Evolutionary conservation across 1,284 basidiomycete genomes (phyloP).

Genomic region (Farysia itapuensis): DNA sequence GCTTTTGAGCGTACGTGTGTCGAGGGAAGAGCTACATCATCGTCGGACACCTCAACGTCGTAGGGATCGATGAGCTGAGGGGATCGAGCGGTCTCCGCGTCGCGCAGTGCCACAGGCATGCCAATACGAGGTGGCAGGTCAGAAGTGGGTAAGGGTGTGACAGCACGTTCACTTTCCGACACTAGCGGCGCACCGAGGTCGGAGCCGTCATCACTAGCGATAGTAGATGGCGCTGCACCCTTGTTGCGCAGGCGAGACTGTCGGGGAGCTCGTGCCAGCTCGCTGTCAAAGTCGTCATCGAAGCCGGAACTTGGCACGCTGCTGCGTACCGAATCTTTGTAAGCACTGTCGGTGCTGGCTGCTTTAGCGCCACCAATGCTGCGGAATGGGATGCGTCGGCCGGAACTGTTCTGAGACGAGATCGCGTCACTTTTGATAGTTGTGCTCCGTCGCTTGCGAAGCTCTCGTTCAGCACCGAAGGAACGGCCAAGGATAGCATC

Average conservation of each 20-base stretch:
- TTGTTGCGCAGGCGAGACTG: too few species aligned
- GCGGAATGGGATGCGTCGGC: too few species aligned
- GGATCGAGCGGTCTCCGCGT: conserved; percentile 33
- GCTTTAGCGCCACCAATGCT: too few species aligned
- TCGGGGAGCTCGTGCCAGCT: conserved; percentile 11
- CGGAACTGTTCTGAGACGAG: too few species aligned
- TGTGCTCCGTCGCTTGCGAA: conserved; percentile 32
- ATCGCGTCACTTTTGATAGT: conserved; percentile 3
- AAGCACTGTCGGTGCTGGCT: conserved; percentile 8
- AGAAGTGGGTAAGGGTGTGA: conserved; percentile 1
- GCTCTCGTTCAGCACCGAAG: conserved; percentile 29
- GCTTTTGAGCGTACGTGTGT: conserved; percentile 17
- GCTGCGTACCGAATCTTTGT: conserved; percentile 11
- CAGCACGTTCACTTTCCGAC: background rate
- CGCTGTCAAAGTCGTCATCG: conserved; percentile 30
- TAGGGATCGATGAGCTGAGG: conserved; percentile 33
- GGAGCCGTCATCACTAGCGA: conserved; percentile 16
- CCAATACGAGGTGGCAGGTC: conserved; percentile 16
- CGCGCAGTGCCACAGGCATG: conserved; percentile 27
- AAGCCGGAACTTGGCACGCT: conserved; percentile 20
- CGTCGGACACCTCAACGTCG: background rate
- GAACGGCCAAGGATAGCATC: conserved; percentile 35
- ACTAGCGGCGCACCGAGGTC: background rate
- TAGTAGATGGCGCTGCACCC: conserved; percentile 13
- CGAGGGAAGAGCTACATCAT: background rate